Evolutionary conservation across 495 filamentous ascomycete genomes (phyloP).

Genomic region (Annulohypoxylon stygium): DNA sequence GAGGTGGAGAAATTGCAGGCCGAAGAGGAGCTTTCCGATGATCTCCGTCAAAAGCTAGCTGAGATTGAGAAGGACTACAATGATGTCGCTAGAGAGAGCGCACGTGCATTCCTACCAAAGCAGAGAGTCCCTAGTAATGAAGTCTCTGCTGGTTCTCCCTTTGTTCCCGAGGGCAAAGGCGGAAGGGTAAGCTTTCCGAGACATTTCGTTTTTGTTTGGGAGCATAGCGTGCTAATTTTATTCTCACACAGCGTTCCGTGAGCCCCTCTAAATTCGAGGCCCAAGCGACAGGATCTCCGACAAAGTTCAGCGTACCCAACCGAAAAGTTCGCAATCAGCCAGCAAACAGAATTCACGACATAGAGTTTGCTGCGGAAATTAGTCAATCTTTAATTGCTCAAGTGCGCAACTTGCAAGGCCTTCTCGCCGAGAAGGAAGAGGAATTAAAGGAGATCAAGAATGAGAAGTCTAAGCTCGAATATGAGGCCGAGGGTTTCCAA

Average conservation of each 20-base stretch:
- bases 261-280: slow-evolving; percentile 85
- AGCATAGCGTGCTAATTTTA: slow-evolving; percentile 40
- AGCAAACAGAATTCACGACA: slow-evolving; percentile 85
- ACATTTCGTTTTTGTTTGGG: neutral
- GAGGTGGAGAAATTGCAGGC: slow-evolving; percentile 85
- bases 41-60: slow-evolving; percentile 82
- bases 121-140: slow-evolving; percentile 77
- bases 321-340: slow-evolving; percentile 93
- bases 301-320: slow-evolving; percentile 85
- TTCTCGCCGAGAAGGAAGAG: slow-evolving; percentile 89
- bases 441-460: slow-evolving; percentile 77
- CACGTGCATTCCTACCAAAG: slow-evolving; percentile 89
- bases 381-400: slow-evolving; percentile 90
- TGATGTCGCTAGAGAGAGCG: slow-evolving; percentile 90
- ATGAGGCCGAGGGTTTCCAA: slow-evolving; percentile 81
- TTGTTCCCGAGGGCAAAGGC: slow-evolving; percentile 67
- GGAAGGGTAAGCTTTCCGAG: slow-evolving; percentile 61
- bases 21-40: slow-evolving; percentile 84
- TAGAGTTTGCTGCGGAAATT: slow-evolving; percentile 96
- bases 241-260: slow-evolving; percentile 68
- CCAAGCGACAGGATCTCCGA: slow-evolving; percentile 87
- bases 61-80: slow-evolving; percentile 96
- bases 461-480: slow-evolving; percentile 82
- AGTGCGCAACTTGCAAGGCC: slow-evolving; percentile 85
- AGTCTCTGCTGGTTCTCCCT: slow-evolving; percentile 71